phyloP scores from a whole-genome alignment of 192 early-diverging fungal genomes.

The Chytriomyces confervae region DNA sequence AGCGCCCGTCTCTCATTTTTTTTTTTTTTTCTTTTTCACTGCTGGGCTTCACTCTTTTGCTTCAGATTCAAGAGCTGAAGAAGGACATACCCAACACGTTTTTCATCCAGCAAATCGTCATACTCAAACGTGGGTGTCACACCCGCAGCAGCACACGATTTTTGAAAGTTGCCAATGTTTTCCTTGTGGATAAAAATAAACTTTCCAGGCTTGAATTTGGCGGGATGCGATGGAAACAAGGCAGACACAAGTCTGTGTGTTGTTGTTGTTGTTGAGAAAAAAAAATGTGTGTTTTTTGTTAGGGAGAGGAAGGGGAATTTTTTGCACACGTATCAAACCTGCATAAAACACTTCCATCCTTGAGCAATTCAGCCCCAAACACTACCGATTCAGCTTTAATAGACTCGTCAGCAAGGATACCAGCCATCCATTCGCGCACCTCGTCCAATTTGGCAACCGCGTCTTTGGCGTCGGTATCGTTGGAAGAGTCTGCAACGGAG shows the following conservation, averaged over 20 bases:
- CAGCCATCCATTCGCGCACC: conserved; percentile 22
- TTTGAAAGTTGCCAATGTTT: conserved; percentile 18
- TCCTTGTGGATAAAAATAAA: conserved; percentile 33
- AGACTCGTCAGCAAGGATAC: neutral
- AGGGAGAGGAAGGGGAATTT: neutral
- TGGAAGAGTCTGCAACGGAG: neutral
- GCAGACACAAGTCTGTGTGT: conserved; percentile 8
- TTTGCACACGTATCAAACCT: conserved; percentile 1
- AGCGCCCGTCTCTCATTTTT: too few species aligned
- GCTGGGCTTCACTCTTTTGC: neutral
- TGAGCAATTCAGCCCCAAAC: conserved; percentile 12
- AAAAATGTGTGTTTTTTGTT: neutral
- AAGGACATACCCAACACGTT: conserved; percentile 2
- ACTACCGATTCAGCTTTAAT: neutral
- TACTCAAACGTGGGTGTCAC: conserved; percentile 16
- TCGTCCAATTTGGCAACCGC: conserved; percentile 21
- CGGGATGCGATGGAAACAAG: conserved; percentile 13
- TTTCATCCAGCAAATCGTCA: conserved; percentile 32
- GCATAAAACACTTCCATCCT: conserved; percentile 34
- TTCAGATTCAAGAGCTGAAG: neutral
- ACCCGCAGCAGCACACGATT: conserved; percentile 18
- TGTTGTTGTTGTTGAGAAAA: neutral
- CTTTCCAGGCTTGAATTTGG: conserved; percentile 31
- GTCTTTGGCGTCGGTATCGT: conserved; percentile 19
- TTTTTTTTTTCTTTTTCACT: neutral